Evolutionary conservation across 2,329 filamentous ascomycete species (phyloP).

Genomic region (Colletotrichum viniferum): DNA sequence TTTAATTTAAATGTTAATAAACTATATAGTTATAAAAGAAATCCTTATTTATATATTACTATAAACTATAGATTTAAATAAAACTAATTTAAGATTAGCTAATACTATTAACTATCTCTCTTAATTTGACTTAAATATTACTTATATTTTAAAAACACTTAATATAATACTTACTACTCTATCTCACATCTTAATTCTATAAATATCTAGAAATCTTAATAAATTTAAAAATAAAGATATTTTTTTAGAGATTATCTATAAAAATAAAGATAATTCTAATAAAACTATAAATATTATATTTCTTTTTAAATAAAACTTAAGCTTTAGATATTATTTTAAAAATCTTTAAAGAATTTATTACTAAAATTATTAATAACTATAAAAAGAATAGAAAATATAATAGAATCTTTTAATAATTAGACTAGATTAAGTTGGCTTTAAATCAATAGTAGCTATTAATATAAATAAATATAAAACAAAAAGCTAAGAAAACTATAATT

Average conservation of each 20-base stretch:
- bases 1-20: background rate
- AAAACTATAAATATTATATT: background rate
- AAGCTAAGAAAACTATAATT: no score
- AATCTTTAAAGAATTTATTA: background rate
- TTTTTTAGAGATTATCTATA: no score
- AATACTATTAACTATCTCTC: background rate
- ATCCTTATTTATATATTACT: background rate
- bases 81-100: background rate
- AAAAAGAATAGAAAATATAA: background rate
- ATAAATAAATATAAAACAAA: background rate
- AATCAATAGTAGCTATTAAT: background rate
- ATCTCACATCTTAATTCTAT: background rate
- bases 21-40: no score
- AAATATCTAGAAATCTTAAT: background rate
- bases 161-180: no score
- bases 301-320: no score
- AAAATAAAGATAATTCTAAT: accelerated
- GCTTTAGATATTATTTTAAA: background rate
- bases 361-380: background rate
- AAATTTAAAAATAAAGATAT: no score
- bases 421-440: background rate
- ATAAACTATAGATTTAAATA: background rate
- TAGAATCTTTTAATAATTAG: background rate
- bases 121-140: background rate
- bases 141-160: background rate